These are phyloP conservation scores for Metrosideros polymorpha DNA, from an alignment of 441 rosid species.

Conservation along the genomic window DNA sequence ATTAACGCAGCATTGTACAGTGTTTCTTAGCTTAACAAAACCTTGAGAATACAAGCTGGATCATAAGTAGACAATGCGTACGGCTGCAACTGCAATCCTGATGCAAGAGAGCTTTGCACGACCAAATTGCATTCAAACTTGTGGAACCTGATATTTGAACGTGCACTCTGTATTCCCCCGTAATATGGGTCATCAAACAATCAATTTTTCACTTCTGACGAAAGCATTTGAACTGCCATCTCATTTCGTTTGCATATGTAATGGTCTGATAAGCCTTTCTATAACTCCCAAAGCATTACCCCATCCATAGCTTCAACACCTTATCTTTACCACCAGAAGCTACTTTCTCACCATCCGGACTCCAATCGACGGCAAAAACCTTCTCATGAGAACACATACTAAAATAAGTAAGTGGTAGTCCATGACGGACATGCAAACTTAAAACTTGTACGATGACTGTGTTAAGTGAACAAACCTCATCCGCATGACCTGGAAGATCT, in stretches of 20 bases:
- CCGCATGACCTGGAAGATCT: constrained; percentile 97
- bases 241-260: neutral
- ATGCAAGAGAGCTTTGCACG: neutral
- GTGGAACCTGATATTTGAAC: neutral
- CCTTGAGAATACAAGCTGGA: neutral
- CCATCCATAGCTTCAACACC: constrained; percentile 94
- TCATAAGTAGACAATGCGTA: neutral
- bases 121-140: neutral
- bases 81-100: neutral
- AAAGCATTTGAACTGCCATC: neutral
- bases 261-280: neutral
- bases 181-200: neutral
- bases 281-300: constrained; percentile 21
- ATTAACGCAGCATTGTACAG: neutral
- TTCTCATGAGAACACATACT: constrained; percentile 1
- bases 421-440: neutral
- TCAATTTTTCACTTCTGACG: neutral
- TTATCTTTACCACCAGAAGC: constrained; percentile 92
- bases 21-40: neutral
- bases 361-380: constrained; percentile 97
- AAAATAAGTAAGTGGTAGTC: neutral
- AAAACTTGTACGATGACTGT: neutral
- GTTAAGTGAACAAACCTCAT: constrained; percentile 45
- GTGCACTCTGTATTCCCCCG: neutral
- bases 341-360: constrained; percentile 98